A percentile compares a stretch with the other conserved stretches of the same genome.
Conservation (phyloP, 2,329 filamentous ascomycete species). For the Microcyclosporella mali region DNA sequence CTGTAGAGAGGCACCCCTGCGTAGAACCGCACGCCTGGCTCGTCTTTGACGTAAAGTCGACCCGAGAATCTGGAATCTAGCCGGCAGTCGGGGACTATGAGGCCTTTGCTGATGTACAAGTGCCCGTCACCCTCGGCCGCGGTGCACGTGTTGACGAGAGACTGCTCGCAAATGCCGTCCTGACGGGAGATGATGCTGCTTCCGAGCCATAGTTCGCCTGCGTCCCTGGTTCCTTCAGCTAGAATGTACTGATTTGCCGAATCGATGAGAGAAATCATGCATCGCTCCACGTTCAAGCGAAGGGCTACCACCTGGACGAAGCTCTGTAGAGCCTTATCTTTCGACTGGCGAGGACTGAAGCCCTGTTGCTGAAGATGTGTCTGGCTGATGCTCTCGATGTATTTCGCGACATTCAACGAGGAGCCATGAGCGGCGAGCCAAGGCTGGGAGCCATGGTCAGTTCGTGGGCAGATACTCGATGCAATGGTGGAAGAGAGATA, state of each 20-base stretch:
- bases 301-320: conserved; percentile 40
- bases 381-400: conserved; percentile 22
- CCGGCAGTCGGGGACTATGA: conserved; percentile 26
- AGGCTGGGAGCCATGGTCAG: conserved; percentile 6
- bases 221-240: conserved; percentile 41
- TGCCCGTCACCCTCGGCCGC: conserved; percentile 14
- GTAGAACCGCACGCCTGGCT: conserved; percentile 42
- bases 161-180: conserved; percentile 32
- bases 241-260: conserved; percentile 45
- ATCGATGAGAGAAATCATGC: conserved; percentile 43
- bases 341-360: conserved; percentile 15
- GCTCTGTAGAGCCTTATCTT: conserved; percentile 37
- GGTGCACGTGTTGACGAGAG: conserved; percentile 14
- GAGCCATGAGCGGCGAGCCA: conserved; percentile 24
- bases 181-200: conserved; percentile 31
- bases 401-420: conserved; percentile 21
- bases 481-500: neutral
- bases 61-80: conserved; percentile 29
- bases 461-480: neutral
- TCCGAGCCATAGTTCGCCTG: conserved; percentile 30
- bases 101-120: conserved; percentile 12
- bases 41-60: conserved; percentile 52
- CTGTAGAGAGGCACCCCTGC: conserved; percentile 57
- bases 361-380: conserved; percentile 19
- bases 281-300: conserved; percentile 32